Evolutionary conservation across 495 filamentous ascomycete species (phyloP).

Genomic region (Aspergillus taichungensis): DNA sequence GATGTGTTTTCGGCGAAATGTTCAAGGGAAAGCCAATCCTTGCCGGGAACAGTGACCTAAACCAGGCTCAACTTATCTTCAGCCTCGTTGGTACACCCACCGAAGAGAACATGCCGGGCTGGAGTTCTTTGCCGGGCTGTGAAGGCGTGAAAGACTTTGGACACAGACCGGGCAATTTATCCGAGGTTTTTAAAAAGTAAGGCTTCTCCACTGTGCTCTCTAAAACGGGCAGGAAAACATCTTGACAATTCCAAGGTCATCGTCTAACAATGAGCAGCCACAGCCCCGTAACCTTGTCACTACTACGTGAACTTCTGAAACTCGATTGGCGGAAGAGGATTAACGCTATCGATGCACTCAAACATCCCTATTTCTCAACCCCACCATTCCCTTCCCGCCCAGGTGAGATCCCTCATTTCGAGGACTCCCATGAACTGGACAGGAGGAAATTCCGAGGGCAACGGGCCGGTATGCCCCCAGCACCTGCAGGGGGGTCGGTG

Average conservation of each 20-base stretch:
- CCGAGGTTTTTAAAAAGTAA: slow-evolving; percentile 63
- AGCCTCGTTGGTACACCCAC: slow-evolving; percentile 86
- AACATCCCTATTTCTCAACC: slow-evolving; percentile 84
- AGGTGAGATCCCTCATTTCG: slow-evolving; percentile 75
- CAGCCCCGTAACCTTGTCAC: slow-evolving; percentile 58
- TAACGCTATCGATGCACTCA: slow-evolving; percentile 89
- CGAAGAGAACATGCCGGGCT: slow-evolving; percentile 90
- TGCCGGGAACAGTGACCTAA: slow-evolving; percentile 74
- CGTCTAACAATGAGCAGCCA: slow-evolving; percentile 18
- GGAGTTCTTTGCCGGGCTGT: slow-evolving; percentile 69
- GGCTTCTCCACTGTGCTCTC: background rate
- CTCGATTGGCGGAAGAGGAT: slow-evolving; percentile 83
- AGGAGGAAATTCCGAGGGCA: slow-evolving; percentile 78
- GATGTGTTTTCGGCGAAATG: slow-evolving; percentile 98
- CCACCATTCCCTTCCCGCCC: slow-evolving; percentile 71
- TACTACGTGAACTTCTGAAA: slow-evolving; percentile 73
- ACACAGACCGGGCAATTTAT: slow-evolving; percentile 54
- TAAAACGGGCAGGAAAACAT: too few relatives aligned
- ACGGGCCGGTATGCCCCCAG: slow-evolving; percentile 71
- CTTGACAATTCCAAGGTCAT: background rate
- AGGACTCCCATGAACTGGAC: slow-evolving; percentile 94
- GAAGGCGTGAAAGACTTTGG: slow-evolving; percentile 63
- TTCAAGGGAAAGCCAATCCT: slow-evolving; percentile 89
- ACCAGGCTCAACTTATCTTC: slow-evolving; percentile 89
- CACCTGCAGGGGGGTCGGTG: slow-evolving; percentile 80